Conservation (phyloP, 2,329 filamentous ascomycete genomes). For the Claviceps capensis region DNA sequence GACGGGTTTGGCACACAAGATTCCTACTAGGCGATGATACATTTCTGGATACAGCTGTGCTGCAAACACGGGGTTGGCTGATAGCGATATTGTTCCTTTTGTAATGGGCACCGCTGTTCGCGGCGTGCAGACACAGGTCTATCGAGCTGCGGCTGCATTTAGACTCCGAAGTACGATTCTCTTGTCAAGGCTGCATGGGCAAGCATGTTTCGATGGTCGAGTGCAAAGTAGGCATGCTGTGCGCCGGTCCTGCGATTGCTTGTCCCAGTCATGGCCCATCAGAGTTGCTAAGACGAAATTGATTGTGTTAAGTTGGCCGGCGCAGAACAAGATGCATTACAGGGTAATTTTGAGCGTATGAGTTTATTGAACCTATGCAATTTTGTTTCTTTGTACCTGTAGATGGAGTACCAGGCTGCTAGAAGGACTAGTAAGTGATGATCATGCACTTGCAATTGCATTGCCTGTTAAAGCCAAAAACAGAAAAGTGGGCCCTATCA, state of each 20-base stretch:
- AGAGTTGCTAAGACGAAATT: neutral
- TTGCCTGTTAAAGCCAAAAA: neutral
- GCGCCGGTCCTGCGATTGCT: neutral
- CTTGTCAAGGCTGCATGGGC: neutral
- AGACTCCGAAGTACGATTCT: neutral
- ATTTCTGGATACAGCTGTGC: neutral
- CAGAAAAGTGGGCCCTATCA: conserved; percentile 1
- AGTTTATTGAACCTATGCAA: too few relatives aligned
- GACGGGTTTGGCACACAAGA: neutral
- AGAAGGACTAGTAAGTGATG: neutral
- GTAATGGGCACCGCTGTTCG: neutral
- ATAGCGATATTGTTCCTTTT: neutral
- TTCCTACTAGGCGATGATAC: neutral
- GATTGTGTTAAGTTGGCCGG: too few relatives aligned
- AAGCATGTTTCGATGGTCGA: neutral
- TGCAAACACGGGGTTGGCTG: neutral
- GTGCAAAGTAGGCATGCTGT: neutral
- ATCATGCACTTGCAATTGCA: neutral
- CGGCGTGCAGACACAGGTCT: neutral
- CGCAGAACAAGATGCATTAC: too few relatives aligned
- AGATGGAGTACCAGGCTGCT: too few relatives aligned
- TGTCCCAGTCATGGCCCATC: neutral
- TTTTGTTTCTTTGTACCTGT: too few relatives aligned
- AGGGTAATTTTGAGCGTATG: too few relatives aligned
- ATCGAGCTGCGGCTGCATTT: neutral